Conservation (phyloP, 805 yeast genomes). For the Blastobotrys attinorum region DNA sequence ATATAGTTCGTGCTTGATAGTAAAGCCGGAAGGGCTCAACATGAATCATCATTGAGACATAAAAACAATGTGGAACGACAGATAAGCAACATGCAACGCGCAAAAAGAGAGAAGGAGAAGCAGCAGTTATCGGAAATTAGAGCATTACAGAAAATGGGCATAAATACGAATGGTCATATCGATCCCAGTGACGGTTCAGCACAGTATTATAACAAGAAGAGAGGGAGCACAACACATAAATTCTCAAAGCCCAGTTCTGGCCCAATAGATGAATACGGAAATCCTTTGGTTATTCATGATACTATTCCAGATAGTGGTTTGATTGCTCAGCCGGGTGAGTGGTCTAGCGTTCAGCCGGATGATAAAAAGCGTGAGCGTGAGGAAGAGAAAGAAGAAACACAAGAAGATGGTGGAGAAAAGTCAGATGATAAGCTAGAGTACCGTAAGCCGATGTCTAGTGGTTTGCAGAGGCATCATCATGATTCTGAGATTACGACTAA, state of each 20-base stretch:
- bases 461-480: too few relatives aligned
- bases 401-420: too few relatives aligned
- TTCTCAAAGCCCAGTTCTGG: background rate
- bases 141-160: background rate
- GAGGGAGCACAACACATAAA: background rate
- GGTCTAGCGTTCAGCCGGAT: conserved; percentile 3
- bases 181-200: background rate
- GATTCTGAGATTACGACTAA: background rate
- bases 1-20: conserved; percentile 33
- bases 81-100: conserved; percentile 23
- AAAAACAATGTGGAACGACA: conserved; percentile 19
- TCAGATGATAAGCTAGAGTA: too few relatives aligned
- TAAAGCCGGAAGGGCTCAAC: conserved; percentile 27
- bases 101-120: conserved; percentile 19
- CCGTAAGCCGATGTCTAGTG: too few relatives aligned
- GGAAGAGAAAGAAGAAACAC: background rate
- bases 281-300: background rate
- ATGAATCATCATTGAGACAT: conserved; percentile 31
- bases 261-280: background rate
- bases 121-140: background rate
- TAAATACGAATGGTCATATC: background rate
- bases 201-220: background rate
- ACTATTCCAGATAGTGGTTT: background rate
- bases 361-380: conserved; percentile 3
- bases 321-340: background rate